Conservation (phyloP, 192 early-diverging fungal species). For the Glomus cerebriforme region DNA sequence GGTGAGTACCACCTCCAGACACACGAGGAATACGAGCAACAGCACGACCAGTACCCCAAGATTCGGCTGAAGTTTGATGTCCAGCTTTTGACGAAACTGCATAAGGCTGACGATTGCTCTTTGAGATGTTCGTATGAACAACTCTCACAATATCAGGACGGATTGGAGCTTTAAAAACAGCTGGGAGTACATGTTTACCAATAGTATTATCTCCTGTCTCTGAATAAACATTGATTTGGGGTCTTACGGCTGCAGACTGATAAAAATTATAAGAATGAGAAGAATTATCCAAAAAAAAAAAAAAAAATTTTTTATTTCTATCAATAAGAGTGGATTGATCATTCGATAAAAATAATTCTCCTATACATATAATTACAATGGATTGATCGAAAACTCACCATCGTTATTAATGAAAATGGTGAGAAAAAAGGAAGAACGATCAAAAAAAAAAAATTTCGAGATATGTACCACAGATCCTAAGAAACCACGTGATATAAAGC, state of each 20-base stretch:
- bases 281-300: background rate
- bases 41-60: constrained; percentile 98
- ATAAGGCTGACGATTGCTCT: constrained; percentile 99
- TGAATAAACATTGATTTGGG: constrained; percentile 89
- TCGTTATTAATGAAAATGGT: background rate
- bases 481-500: too few species aligned
- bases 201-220: constrained; percentile 72
- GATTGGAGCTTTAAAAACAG: constrained; percentile 96
- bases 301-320: too few species aligned
- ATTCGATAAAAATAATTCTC: background rate
- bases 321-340: too few species aligned
- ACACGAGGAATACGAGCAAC: constrained; percentile 99
- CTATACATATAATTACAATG: background rate
- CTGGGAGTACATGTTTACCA: constrained; percentile 80
- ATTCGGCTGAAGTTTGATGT: constrained; percentile 97
- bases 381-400: background rate
- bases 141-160: constrained; percentile 93
- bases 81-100: constrained; percentile 94
- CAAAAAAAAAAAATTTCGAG: too few species aligned
- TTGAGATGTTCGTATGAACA: constrained; percentile 97
- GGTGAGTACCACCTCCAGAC: constrained; percentile 92
- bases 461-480: too few species aligned
- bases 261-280: background rate
- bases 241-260: constrained; percentile 66
- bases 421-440: background rate